Conservation (phyloP, 2,329 filamentous ascomycete species). For the Nakataea oryzae region DNA sequence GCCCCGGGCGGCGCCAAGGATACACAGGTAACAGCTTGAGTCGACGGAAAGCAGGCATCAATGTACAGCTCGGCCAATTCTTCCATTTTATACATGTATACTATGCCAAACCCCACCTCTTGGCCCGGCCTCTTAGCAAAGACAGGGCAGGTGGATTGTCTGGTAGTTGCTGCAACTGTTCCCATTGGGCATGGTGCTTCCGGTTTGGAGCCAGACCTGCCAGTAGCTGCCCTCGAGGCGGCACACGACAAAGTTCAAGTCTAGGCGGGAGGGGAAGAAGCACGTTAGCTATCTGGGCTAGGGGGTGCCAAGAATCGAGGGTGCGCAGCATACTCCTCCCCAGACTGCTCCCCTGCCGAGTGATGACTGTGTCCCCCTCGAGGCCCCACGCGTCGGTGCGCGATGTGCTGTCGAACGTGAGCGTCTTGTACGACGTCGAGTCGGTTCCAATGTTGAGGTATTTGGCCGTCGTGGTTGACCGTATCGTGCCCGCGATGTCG, state of each 20-base stretch:
- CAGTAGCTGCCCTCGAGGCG: conserved; percentile 30
- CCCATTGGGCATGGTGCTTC: conserved; percentile 35
- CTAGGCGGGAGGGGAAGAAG: conserved; percentile 12
- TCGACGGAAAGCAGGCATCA: no score
- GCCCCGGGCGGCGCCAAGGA: no score
- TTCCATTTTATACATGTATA: no score
- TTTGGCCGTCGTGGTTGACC: conserved; percentile 33
- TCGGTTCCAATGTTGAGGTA: conserved; percentile 36
- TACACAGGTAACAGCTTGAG: no score
- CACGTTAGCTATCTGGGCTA: background rate
- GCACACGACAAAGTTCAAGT: conserved; percentile 42
- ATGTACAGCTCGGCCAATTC: no score
- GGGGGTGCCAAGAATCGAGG: background rate
- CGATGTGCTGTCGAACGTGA: conserved; percentile 29
- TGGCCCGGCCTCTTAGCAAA: conserved; percentile 22
- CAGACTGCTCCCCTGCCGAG: conserved; percentile 27
- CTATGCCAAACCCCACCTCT: no score
- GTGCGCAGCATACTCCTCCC: conserved; percentile 25
- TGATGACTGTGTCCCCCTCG: conserved; percentile 34
- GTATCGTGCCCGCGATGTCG: conserved; percentile 35
- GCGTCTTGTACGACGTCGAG: conserved; percentile 39
- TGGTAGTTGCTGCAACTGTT: conserved; percentile 42
- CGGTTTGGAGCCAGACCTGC: conserved; percentile 41
- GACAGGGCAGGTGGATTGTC: conserved; percentile 41
- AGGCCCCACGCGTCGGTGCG: conserved; percentile 39